These are phyloP conservation scores for Paraleonurus japonicus DNA, from an alignment of 257 asterid genomes.

Conservation along the genomic window DNA sequence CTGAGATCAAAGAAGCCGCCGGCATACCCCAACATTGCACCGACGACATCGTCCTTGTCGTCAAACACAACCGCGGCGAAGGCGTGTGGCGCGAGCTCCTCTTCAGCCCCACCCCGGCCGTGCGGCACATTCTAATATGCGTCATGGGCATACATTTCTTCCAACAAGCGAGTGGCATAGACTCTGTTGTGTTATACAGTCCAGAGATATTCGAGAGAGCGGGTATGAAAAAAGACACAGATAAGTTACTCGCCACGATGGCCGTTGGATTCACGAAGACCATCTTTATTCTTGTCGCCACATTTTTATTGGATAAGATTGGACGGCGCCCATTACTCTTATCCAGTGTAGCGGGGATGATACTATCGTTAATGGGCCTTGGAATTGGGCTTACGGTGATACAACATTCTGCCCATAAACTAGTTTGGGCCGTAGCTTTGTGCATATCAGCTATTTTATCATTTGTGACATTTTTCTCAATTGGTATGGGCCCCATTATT, in stretches of 20 bases:
- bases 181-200: slow-evolving; percentile 74
- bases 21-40: slow-evolving; percentile 58
- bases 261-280: slow-evolving; percentile 79
- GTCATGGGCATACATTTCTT: slow-evolving; percentile 68
- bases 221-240: slow-evolving; percentile 38
- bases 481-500: slow-evolving; percentile 76
- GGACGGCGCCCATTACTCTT: slow-evolving; percentile 74
- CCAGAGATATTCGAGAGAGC: slow-evolving; percentile 60
- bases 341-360: slow-evolving; percentile 70
- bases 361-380: slow-evolving; percentile 31
- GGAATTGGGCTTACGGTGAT: slow-evolving; percentile 47
- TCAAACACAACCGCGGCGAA: slow-evolving; percentile 35
- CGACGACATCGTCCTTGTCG: slow-evolving; percentile 52
- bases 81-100: slow-evolving; percentile 77
- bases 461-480: slow-evolving; percentile 62
- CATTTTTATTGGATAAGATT: slow-evolving; percentile 55
- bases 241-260: slow-evolving; percentile 57
- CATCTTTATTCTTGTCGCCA: slow-evolving; percentile 68
- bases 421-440: slow-evolving; percentile 46
- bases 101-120: slow-evolving; percentile 57
- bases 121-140: slow-evolving; percentile 63
- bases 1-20: slow-evolving; percentile 71
- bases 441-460: slow-evolving; percentile 35
- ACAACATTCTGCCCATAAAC: slow-evolving; percentile 29
- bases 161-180: slow-evolving; percentile 84